A percentile compares a stretch with the other conserved stretches of the same genome.
These are phyloP conservation scores for Xerocomellus amylosporus DNA, from an alignment of 768 basidiomycete genomes.

Conservation along the genomic window DNA sequence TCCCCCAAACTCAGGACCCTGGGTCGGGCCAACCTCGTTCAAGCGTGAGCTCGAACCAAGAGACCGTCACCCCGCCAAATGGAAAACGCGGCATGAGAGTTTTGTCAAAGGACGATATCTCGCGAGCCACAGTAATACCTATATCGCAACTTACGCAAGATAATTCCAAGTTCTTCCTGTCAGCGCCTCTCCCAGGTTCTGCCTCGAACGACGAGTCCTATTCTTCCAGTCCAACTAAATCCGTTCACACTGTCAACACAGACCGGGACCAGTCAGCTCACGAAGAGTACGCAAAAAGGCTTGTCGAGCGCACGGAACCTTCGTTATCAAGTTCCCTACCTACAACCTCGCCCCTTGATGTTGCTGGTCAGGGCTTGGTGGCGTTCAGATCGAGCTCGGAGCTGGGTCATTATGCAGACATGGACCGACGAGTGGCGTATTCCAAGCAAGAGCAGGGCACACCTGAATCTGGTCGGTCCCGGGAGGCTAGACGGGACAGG, in stretches of 20 bases:
- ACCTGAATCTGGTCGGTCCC: conserved; percentile 53
- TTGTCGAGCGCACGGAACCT: conserved; percentile 50
- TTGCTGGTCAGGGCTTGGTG: conserved; percentile 29
- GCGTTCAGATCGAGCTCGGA: conserved; percentile 70
- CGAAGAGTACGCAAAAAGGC: conserved; percentile 36
- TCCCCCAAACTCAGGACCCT: conserved; percentile 24
- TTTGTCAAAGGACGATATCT: conserved; percentile 59
- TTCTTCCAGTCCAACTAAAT: conserved; percentile 56
- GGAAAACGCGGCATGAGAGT: conserved; percentile 40
- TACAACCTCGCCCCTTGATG: conserved; percentile 43
- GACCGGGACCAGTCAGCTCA: conserved; percentile 23
- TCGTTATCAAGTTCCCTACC: conserved; percentile 64
- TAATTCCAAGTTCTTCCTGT: conserved; percentile 60
- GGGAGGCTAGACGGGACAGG: conserved; percentile 50
- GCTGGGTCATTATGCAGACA: conserved; percentile 75
- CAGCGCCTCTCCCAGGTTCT: conserved; percentile 33
- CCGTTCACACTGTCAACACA: conserved; percentile 44
- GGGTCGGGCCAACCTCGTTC: conserved; percentile 49
- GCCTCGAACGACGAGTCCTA: conserved; percentile 24
- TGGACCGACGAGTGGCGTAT: conserved; percentile 37
- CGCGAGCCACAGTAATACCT: conserved; percentile 51
- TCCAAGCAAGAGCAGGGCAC: conserved; percentile 43
- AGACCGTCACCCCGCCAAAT: conserved; percentile 20
- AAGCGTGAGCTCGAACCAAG: conserved; percentile 50
- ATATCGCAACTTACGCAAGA: conserved; percentile 57